Percentiles rank a stretch among this genome's conserved stretches.
These are phyloP conservation scores for Arthroderma sp. DNA, from an alignment of 2,329 filamentous ascomycete genomes.

Conservation along the genomic window DNA sequence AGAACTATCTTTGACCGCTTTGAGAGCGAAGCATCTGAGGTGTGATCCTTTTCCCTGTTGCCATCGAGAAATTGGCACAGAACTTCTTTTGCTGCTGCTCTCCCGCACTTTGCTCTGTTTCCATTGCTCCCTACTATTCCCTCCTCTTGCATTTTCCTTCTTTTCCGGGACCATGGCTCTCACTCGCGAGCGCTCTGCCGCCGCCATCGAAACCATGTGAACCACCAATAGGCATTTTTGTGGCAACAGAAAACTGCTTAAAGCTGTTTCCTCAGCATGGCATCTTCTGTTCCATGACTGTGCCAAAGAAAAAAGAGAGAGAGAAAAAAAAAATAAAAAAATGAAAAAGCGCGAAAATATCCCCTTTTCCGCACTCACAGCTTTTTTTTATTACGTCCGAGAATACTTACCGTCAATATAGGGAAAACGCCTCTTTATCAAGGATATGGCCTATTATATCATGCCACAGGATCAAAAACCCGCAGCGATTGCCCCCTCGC, in stretches of 20 bases:
- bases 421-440: constrained; percentile 92
- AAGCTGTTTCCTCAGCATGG: too few species aligned
- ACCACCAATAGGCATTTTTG: too few species aligned
- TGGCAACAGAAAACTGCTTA: too few species aligned
- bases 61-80: constrained; percentile 10
- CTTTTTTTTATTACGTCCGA: neutral
- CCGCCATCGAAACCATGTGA: too few species aligned
- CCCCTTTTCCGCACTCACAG: neutral
- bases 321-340: too few species aligned
- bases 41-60: constrained; percentile 35
- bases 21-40: constrained; percentile 59
- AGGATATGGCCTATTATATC: constrained; percentile 92
- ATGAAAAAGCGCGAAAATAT: too few species aligned
- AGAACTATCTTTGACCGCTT: constrained; percentile 62
- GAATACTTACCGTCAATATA: constrained; percentile 36
- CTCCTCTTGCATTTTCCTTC: constrained; percentile 11
- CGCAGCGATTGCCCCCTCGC: constrained; percentile 64
- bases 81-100: constrained; percentile 11
- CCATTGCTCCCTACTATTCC: constrained; percentile 10
- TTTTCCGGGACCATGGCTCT: too few species aligned
- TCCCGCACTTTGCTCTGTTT: constrained; percentile 13
- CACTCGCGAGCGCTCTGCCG: too few species aligned
- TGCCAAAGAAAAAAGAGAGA: too few species aligned
- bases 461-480: constrained; percentile 59
- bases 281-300: too few species aligned